phyloP scores from a whole-genome alignment of 78 protist genomes.

The Protostelium mycophagum region DNA sequence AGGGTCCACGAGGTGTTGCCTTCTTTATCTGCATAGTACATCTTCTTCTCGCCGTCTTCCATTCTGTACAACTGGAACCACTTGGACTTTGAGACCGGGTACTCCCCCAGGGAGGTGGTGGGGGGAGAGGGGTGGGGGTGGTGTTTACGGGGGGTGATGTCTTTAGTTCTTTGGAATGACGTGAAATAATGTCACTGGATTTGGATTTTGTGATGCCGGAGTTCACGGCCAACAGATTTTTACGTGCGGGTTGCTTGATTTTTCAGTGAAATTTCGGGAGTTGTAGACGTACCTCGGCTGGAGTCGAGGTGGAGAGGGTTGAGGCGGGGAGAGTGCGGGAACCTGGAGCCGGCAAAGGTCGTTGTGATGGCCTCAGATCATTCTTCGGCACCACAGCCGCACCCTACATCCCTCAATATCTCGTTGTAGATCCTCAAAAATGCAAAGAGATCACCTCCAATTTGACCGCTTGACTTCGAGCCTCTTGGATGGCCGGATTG shows the following conservation, averaged over 20 bases:
- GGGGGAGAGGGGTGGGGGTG: neutral
- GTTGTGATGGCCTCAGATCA: no score
- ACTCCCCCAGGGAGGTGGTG: neutral
- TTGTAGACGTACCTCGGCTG: neutral
- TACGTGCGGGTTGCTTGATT: neutral
- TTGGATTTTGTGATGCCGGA: neutral
- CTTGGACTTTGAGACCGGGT: neutral
- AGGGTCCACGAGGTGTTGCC: neutral
- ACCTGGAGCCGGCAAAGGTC: no score
- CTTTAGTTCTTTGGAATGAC: no score
- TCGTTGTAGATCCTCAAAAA: no score
- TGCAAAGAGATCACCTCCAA: no score
- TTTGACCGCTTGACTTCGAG: no score
- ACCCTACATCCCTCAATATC: no score
- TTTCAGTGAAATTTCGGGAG: neutral
- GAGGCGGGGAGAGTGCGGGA: no score
- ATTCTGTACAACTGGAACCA: neutral
- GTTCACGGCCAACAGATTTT: neutral
- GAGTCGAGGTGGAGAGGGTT: neutral
- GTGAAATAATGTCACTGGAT: neutral
- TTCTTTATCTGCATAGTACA: neutral
- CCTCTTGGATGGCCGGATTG: no score
- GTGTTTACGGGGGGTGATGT: no score
- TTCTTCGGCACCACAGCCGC: no score
- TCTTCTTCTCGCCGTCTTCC: neutral